Evolutionary conservation across 805 yeast genomes (phyloP).

Genomic region (Ascoidea tarda): DNA sequence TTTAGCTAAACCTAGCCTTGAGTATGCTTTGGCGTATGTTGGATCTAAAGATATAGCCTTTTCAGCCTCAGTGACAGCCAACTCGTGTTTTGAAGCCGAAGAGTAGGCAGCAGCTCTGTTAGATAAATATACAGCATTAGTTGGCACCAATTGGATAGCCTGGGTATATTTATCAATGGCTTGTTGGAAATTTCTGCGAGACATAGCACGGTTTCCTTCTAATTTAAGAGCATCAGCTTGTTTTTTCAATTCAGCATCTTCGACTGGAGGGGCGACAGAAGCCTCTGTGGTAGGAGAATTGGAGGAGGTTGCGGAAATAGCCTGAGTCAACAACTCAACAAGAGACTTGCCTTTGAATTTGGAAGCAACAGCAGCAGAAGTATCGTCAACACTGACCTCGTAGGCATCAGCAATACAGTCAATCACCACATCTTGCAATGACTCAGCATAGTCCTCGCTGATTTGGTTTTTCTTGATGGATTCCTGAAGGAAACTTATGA

Average conservation of each 20-base stretch:
- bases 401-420: slow-evolving; percentile 87
- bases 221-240: slow-evolving; percentile 76
- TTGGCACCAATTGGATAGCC: slow-evolving; percentile 56
- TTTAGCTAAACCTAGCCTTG: slow-evolving; percentile 87
- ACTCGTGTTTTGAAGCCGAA: slow-evolving; percentile 55
- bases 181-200: slow-evolving; percentile 49
- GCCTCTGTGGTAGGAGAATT: slow-evolving; percentile 15
- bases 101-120: slow-evolving; percentile 97
- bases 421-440: slow-evolving; percentile 75
- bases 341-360: slow-evolving; percentile 36
- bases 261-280: slow-evolving; percentile 14
- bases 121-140: slow-evolving; percentile 74
- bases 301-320: slow-evolving; percentile 14
- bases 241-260: slow-evolving; percentile 40
- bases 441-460: slow-evolving; percentile 69
- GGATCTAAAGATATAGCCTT: slow-evolving; percentile 71
- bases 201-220: slow-evolving; percentile 87
- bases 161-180: slow-evolving; percentile 74
- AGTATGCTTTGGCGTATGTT: slow-evolving; percentile 79
- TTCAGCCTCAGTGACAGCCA: slow-evolving; percentile 76
- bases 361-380: slow-evolving; percentile 16
- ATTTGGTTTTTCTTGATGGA: slow-evolving; percentile 49
- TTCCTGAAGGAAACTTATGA: slow-evolving; percentile 55
- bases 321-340: slow-evolving; percentile 25
- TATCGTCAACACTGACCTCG: slow-evolving; percentile 41